phyloP scores from a whole-genome alignment of 257 asterid genomes.

The Capsicum chinense region DNA sequence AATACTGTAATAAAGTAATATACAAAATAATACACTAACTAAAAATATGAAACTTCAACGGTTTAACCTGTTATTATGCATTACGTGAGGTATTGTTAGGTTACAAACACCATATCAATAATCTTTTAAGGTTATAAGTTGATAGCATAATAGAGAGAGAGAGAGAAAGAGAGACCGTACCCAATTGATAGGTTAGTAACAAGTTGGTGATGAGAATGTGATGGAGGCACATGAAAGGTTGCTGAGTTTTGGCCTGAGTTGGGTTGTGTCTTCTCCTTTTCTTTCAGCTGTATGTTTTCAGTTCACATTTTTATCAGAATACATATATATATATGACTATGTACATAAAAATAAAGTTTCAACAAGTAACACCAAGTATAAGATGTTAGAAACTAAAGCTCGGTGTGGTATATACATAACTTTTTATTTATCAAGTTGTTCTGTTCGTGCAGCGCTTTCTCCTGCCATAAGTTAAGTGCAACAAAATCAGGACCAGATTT shows the following conservation, averaged over 20 bases:
- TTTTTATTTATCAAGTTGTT: constrained; percentile 55
- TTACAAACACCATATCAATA: too few relatives aligned
- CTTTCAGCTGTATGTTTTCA: constrained; percentile 47
- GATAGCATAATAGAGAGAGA: not conserved
- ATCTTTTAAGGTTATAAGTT: too few relatives aligned
- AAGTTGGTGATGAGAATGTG: constrained; percentile 25
- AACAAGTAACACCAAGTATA: not conserved
- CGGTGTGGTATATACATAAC: constrained; percentile 40
- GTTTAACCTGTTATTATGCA: too few relatives aligned
- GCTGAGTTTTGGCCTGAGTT: constrained; percentile 35
- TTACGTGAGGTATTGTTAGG: too few relatives aligned
- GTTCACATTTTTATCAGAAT: not conserved
- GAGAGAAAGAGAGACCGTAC: constrained; percentile 37
- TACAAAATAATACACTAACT: not conserved
- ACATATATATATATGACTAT: not conserved
- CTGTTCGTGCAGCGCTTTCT: constrained; percentile 62
- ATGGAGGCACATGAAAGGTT: constrained; percentile 30
- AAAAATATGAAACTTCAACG: too few relatives aligned
- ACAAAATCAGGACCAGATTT: too few relatives aligned
- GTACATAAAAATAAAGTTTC: not conserved
- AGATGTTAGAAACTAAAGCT: not conserved
- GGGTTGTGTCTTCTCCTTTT: constrained; percentile 41
- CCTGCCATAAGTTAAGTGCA: constrained; percentile 46
- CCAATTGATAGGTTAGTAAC: constrained; percentile 45
- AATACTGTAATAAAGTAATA: not conserved